These are phyloP conservation scores for Jatropha curcas DNA, from an alignment of 345 rosid species.

Conservation along the genomic window DNA sequence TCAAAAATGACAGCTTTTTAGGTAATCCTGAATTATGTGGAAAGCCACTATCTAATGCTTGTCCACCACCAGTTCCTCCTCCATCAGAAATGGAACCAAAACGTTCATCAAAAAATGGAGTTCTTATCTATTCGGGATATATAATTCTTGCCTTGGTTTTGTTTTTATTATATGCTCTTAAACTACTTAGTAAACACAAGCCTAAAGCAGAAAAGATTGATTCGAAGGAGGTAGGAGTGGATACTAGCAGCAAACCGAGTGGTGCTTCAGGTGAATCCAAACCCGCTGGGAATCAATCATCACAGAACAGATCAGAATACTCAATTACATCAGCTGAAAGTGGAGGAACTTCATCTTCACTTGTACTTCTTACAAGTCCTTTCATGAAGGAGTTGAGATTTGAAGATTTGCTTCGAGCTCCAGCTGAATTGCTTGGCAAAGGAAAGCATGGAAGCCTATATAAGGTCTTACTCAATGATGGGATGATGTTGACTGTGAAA, in stretches of 20 bases:
- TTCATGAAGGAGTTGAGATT: constrained; percentile 35
- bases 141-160: constrained; percentile 28
- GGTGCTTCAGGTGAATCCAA: constrained; percentile 24
- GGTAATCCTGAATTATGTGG: constrained; percentile 56
- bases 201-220: neutral
- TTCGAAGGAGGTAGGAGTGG: constrained; percentile 3
- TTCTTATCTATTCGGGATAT: constrained; percentile 49
- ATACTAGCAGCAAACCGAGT: constrained; percentile 17
- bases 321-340: constrained; percentile 46
- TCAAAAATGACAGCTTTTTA: constrained; percentile 40
- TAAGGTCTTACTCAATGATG: constrained; percentile 46
- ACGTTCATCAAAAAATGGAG: constrained; percentile 16
- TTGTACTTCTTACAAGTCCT: constrained; percentile 45
- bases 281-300: constrained; percentile 30
- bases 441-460: constrained; percentile 68
- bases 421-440: constrained; percentile 55
- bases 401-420: constrained; percentile 62
- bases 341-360: constrained; percentile 39
- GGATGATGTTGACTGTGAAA: constrained; percentile 48
- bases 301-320: constrained; percentile 36
- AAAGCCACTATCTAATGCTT: constrained; percentile 35
- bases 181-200: constrained; percentile 28
- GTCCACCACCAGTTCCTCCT: constrained; percentile 32
- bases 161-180: constrained; percentile 27
- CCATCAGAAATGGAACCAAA: constrained; percentile 18